Evolutionary conservation across 148 eudicot species (phyloP).

Genomic region (Rhododendron mucronatum): DNA sequence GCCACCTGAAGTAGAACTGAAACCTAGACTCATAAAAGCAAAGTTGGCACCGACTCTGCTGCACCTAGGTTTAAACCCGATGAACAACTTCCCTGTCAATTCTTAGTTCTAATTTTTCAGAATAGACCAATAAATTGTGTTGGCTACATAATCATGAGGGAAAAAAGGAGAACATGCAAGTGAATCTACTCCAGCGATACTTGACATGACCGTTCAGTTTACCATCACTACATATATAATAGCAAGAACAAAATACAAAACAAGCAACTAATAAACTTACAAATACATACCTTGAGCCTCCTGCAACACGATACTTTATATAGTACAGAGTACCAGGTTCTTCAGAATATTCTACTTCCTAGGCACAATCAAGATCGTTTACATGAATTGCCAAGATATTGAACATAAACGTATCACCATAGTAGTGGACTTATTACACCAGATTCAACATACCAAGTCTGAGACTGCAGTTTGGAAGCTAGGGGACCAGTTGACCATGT

Average conservation of each 20-base stretch:
- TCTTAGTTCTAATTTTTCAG: not conserved
- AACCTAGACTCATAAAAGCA: not conserved
- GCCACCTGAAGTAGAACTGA: not conserved
- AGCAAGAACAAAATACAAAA: not conserved
- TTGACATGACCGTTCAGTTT: not conserved
- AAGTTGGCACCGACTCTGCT: not conserved
- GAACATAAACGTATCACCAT: not conserved
- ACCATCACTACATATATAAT: not conserved
- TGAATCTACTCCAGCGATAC: not conserved
- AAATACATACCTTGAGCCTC: slow-evolving; percentile 63
- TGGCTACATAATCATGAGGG: not conserved
- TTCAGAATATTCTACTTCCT: slow-evolving; percentile 99
- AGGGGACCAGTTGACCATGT: slow-evolving; percentile 99
- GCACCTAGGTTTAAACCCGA: not conserved
- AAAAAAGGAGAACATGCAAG: not conserved
- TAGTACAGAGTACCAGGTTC: slow-evolving; percentile 91
- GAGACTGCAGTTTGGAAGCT: slow-evolving; percentile 97
- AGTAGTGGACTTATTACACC: slow-evolving; percentile 7
- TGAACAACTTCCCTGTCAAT: not conserved
- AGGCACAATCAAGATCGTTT: slow-evolving; percentile 14
- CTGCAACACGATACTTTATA: slow-evolving; percentile 97
- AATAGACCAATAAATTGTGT: not conserved
- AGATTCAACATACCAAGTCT: slow-evolving; percentile 64
- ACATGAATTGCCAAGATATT: not conserved
- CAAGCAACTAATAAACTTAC: slow-evolving; percentile 3